Evolutionary conservation across 805 yeast genomes (phyloP), one percentile per base, ranked within the genome.

Genomic region (Citeromyces matritensis): DNA sequence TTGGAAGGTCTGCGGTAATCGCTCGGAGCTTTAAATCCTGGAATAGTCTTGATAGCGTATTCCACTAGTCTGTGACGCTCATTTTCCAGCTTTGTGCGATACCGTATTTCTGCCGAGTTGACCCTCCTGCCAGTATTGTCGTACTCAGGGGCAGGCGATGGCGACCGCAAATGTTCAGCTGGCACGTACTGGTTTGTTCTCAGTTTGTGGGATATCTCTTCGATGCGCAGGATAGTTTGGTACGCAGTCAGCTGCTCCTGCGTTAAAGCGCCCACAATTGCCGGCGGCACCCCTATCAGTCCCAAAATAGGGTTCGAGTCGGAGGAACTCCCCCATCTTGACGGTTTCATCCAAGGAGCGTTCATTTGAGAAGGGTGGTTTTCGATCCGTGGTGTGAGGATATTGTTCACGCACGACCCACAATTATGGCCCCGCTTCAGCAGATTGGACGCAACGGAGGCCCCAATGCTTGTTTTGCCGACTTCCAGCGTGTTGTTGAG

Each of bases 61-160:
- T 80, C 85, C n/a, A 93, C 76, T 31, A 91, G 57, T 28, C 60
- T 58, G 47, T 83, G 80, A 37, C 96, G 63, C 52, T 91, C 97
- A 34, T 72, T 71, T 42, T 84, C 94, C 27, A 79, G 55, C 29
- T 61, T 60, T 33, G 69, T 65, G 32, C 62, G 58, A 37, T 71
- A 69, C 32, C 94, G 58, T 29, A 57, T 65, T 32, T 81, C 94
- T 34, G 93, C 58, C 0, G 97, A 85, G 48, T 91, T 91, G 7
- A 71, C 73, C 45, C 97, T 73, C 47, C 73, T 76, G 29, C 99
- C 99, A 14, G 58, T 53, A 21, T 63, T 51, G 53, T 91, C 97
- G 52, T 91, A 91, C 35, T 69, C 70, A 1, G 98, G 98, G 2
- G 95, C 85, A 0, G 97, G 97, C 2, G 95, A 82, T 0, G 86